These are phyloP conservation scores for Nicotiana rustica DNA, from an alignment of 305 asterid species.

Conservation along the genomic window DNA sequence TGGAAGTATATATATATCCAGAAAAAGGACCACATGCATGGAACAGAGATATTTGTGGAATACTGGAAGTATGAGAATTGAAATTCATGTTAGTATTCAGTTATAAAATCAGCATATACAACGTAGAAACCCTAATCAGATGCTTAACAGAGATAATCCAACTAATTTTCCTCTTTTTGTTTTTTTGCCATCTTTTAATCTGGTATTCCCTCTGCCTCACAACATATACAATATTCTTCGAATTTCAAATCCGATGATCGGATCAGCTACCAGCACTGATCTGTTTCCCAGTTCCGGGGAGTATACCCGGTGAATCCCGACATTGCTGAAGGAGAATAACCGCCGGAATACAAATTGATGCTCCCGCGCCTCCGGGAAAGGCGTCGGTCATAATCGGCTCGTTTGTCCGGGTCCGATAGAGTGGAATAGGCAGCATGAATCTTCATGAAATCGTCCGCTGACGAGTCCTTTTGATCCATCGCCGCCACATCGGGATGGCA, in stretches of 20 bases:
- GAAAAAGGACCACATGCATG: background rate
- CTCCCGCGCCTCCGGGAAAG: constrained; percentile 31
- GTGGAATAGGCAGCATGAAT: constrained; percentile 61
- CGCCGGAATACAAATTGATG: constrained; percentile 32
- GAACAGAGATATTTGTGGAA: background rate
- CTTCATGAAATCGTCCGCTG: constrained; percentile 51
- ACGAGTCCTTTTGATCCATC: constrained; percentile 41
- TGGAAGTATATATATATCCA: background rate
- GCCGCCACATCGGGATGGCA: constrained; percentile 58
- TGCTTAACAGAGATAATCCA: background rate
- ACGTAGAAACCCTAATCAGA: background rate
- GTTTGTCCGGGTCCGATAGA: constrained; percentile 55
- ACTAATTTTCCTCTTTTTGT: background rate
- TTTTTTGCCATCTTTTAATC: background rate
- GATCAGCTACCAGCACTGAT: constrained; percentile 61
- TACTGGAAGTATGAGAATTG: background rate
- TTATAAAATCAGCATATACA: constrained; percentile 25
- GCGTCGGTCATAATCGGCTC: constrained; percentile 53
- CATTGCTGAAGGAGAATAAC: constrained; percentile 31
- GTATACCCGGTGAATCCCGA: constrained; percentile 43
- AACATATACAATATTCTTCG: constrained; percentile 19
- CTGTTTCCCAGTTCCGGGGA: constrained; percentile 62
- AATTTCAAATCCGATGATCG: background rate
- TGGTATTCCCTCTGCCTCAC: background rate
- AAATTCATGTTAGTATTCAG: constrained; percentile 23